Conservation (phyloP, 805 yeast species). For the Candida sakaeoensis region DNA sequence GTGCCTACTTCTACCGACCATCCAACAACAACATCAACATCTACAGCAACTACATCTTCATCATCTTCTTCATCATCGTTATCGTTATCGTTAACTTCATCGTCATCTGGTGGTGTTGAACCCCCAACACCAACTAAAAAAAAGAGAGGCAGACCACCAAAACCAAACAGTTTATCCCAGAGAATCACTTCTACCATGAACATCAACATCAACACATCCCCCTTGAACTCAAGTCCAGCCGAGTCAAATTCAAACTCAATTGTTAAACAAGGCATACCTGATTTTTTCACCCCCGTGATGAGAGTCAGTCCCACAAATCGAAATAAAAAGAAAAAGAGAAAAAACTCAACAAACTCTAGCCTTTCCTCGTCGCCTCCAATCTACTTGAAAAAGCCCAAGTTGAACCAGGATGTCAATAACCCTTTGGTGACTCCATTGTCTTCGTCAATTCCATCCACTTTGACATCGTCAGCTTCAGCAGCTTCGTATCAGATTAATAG, state of each 20-base stretch:
- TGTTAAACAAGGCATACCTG: constrained; percentile 40
- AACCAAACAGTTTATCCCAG: constrained; percentile 32
- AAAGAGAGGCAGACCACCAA: constrained; percentile 47
- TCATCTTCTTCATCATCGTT: no score
- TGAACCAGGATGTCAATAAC: constrained; percentile 6
- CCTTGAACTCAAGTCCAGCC: constrained; percentile 35
- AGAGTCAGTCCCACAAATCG: constrained; percentile 31
- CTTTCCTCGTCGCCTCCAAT: constrained; percentile 6
- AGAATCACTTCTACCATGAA: constrained; percentile 39
- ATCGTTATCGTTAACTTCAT: no score
- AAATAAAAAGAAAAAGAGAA: constrained; percentile 13
- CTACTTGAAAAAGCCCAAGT: constrained; percentile 8
- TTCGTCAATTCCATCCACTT: constrained; percentile 11
- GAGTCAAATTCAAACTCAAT: constrained; percentile 36
- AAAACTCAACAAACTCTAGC: constrained; percentile 8
- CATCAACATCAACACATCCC: constrained; percentile 38
- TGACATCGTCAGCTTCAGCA: constrained; percentile 8
- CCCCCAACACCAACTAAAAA: constrained; percentile 21
- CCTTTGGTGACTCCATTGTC: constrained; percentile 19
- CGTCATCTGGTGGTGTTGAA: no score
- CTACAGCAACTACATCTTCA: no score
- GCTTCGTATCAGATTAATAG: constrained; percentile 24
- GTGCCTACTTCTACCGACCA: no score
- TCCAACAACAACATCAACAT: no score
- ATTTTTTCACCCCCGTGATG: constrained; percentile 42